Percentiles rank a stretch among this genome's conserved stretches.
phyloP scores from a whole-genome alignment of 2,329 filamentous ascomycete species.

The Pseudogymnoascus sp. region DNA sequence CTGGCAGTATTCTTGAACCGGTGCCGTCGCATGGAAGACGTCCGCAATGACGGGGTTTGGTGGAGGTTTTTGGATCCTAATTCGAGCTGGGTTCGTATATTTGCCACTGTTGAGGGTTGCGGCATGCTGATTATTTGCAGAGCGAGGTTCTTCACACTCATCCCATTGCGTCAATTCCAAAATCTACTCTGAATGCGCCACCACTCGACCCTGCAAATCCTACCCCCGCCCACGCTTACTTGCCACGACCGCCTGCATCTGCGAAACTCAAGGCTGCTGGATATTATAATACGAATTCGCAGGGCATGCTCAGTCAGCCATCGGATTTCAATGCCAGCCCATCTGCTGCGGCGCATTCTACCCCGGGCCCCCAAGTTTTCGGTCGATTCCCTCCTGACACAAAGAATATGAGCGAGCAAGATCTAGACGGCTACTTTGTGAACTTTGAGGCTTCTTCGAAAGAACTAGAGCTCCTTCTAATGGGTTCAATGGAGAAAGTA shows the following conservation, averaged over 20 bases:
- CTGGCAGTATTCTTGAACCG: slow-evolving; percentile 89
- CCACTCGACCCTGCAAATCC: slow-evolving; percentile 92
- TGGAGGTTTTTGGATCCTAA: slow-evolving; percentile 98
- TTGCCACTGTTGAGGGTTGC: background rate
- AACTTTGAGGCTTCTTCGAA: slow-evolving; percentile 88
- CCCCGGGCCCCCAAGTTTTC: slow-evolving; percentile 55
- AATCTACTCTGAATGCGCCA: slow-evolving; percentile 90
- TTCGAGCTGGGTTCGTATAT: slow-evolving; percentile 68
- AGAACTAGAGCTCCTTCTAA: slow-evolving; percentile 79
- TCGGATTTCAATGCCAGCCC: slow-evolving; percentile 41
- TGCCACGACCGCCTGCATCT: slow-evolving; percentile 77
- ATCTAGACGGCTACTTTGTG: slow-evolving; percentile 92
- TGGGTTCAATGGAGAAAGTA: slow-evolving; percentile 93
- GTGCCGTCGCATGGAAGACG: slow-evolving; percentile 85
- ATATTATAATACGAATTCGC: slow-evolving; percentile 35
- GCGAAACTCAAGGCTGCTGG: slow-evolving; percentile 65
- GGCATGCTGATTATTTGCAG: slow-evolving; percentile 40
- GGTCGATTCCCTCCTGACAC: slow-evolving; percentile 77
- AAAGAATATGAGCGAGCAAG: slow-evolving; percentile 72
- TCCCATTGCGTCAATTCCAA: slow-evolving; percentile 84
- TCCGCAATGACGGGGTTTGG: slow-evolving; percentile 89
- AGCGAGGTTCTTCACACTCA: slow-evolving; percentile 92
- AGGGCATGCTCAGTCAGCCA: slow-evolving; percentile 49
- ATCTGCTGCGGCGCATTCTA: slow-evolving; percentile 47
- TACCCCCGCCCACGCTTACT: slow-evolving; percentile 73